Conservation (phyloP, 768 basidiomycete genomes). For the Grammothele lineata region DNA sequence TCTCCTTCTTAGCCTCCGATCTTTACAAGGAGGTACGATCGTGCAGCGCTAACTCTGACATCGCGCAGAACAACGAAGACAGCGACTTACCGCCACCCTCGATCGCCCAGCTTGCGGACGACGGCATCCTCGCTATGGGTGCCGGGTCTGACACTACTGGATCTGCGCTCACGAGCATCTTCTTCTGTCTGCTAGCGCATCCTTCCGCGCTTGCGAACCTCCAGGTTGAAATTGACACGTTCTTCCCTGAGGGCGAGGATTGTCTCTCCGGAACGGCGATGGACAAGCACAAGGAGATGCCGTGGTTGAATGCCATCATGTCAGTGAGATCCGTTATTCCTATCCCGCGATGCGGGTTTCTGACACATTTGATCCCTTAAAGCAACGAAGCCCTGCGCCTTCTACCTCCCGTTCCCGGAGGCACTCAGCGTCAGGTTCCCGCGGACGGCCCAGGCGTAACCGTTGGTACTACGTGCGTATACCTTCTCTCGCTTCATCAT, state of each 20-base stretch:
- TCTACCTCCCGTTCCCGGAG: neutral
- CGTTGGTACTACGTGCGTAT: neutral
- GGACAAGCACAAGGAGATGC: slow-evolving; percentile 20
- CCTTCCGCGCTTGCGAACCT: slow-evolving; percentile 14
- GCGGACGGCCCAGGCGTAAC: neutral
- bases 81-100: neutral
- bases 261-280: slow-evolving; percentile 18
- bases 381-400: slow-evolving; percentile 1
- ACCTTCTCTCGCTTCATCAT: neutral
- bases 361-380: neutral
- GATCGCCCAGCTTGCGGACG: slow-evolving; percentile 2
- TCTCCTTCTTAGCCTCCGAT: neutral
- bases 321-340: slow-evolving; percentile 9
- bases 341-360: neutral
- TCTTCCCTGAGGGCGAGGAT: slow-evolving; percentile 19
- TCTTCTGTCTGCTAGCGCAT: slow-evolving; percentile 22
- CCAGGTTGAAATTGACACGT: slow-evolving; percentile 23
- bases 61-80: slow-evolving; percentile 16
- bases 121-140: slow-evolving; percentile 22
- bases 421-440: neutral
- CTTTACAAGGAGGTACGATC: too few species aligned
- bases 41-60: too few species aligned
- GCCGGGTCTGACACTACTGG: slow-evolving; percentile 29
- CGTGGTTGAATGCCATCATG: slow-evolving; percentile 33
- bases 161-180: slow-evolving; percentile 18